Evolutionary conservation across 1,284 basidiomycete species (phyloP).

Genomic region (Sphagnurus paluster): DNA sequence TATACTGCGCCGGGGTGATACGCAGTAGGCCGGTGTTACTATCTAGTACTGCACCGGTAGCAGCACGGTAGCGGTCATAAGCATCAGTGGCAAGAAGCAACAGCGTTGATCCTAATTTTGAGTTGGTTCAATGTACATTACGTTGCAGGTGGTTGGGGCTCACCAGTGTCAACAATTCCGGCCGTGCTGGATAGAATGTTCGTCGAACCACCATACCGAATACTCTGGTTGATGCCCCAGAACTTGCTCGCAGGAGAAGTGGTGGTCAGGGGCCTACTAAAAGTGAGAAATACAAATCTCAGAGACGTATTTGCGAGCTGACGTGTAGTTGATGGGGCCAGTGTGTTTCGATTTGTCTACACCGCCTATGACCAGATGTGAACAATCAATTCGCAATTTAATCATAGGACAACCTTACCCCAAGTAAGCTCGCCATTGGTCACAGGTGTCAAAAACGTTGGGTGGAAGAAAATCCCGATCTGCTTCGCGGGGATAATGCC

Average conservation of each 20-base stretch:
- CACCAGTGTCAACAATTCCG: slow-evolving; percentile 64
- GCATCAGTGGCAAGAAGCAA: slow-evolving; percentile 45
- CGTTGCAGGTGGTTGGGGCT: background rate
- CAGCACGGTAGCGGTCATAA: slow-evolving; percentile 46
- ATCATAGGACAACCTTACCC: slow-evolving; percentile 26
- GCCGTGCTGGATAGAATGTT: slow-evolving; percentile 47
- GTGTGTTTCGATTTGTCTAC: slow-evolving; percentile 48
- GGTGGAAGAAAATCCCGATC: slow-evolving; percentile 53
- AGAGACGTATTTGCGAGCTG: slow-evolving; percentile 17
- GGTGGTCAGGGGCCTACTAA: slow-evolving; percentile 43
- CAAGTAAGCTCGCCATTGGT: slow-evolving; percentile 48
- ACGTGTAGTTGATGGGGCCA: slow-evolving; percentile 46
- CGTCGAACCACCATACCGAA: slow-evolving; percentile 49
- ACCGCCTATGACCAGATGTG: slow-evolving; percentile 41
- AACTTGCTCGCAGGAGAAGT: slow-evolving; percentile 48
- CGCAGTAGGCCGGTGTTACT: slow-evolving; percentile 55
- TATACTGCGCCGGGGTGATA: slow-evolving; percentile 50
- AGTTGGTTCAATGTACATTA: too few relatives aligned
- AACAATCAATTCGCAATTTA: background rate
- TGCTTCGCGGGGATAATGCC: slow-evolving; percentile 36
- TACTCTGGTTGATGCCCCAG: slow-evolving; percentile 65
- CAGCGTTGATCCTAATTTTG: slow-evolving; percentile 41
- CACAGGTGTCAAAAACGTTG: slow-evolving; percentile 30
- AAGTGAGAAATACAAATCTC: background rate
- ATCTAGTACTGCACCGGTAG: slow-evolving; percentile 55